Evolutionary conservation across 2,329 filamentous ascomycete species (phyloP).

Genomic region (Daldinia eschscholtzii): DNA sequence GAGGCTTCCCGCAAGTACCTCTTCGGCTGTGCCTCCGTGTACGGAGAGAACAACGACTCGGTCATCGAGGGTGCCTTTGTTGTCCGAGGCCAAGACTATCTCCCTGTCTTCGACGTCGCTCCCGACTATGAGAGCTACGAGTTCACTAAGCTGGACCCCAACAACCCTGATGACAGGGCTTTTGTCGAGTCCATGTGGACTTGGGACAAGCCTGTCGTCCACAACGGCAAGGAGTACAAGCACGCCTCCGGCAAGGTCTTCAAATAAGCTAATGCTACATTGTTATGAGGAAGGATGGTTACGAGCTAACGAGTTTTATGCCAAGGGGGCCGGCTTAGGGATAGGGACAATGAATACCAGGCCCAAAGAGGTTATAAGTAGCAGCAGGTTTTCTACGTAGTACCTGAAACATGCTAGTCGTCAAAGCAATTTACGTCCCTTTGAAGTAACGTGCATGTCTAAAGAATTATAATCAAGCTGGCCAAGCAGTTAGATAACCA

Average conservation of each 20-base stretch:
- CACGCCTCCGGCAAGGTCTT: constrained; percentile 97
- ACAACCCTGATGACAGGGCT: constrained; percentile 84
- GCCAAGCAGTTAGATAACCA: constrained; percentile 8
- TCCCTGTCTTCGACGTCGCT: constrained; percentile 93
- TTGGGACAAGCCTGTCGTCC: constrained; percentile 86
- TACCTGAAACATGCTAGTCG: constrained; percentile 36
- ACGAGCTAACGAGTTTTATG: constrained; percentile 49
- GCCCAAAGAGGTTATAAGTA: constrained; percentile 27
- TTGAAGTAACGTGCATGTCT: constrained; percentile 9
- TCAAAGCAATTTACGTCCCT: constrained; percentile 7
- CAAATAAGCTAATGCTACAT: constrained; percentile 76
- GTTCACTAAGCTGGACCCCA: constrained; percentile 96
- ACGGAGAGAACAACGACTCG: constrained; percentile 88
- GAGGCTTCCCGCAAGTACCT: constrained; percentile 98
- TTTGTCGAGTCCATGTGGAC: constrained; percentile 90
- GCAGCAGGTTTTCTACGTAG: constrained; percentile 27
- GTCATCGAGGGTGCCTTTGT: constrained; percentile 94
- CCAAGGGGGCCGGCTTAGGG: constrained; percentile 28
- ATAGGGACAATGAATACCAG: constrained; percentile 32
- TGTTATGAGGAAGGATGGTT: constrained; percentile 40
- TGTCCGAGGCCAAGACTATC: constrained; percentile 88
- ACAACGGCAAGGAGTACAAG: constrained; percentile 88
- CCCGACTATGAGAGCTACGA: constrained; percentile 97
- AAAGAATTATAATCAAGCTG: constrained; percentile 2
- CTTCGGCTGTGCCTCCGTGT: constrained; percentile 92